Base-by-base conservation (phyloP, 2,329 filamentous ascomycete genomes). In the Neonectria ditissima region DNA sequence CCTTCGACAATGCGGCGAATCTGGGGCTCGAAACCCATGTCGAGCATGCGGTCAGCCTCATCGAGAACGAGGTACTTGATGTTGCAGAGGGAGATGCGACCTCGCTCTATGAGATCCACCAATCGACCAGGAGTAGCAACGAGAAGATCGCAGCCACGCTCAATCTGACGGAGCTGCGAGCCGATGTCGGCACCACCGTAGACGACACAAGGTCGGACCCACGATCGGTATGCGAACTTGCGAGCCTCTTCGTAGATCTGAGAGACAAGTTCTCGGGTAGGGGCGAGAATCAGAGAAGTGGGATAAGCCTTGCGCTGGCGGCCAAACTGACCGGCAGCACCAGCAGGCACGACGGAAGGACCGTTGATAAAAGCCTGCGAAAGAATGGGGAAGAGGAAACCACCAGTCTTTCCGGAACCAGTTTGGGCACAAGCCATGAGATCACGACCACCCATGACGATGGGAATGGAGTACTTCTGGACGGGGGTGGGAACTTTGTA, bases 11-110 rank as follows among this genome's bases (percentile, higher is more conserved):
- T 98, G 75, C 95, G 92, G 77, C 96, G 94, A 78, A 99, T 99
- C 84, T 99, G 96, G 76, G 96, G 96, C 86, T 99, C 96, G 87
- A 99, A 99, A 96, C 96, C 96, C 96, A 99, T 99, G 88, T 99
- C 96, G 87, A 99, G 87, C 96, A 99, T 99, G 80, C 96, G 96
- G 86, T 99, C 96, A 81, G 96, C 96, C 89, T 99, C 96, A 75
- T 99, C 96, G 59, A 99, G 92, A 74, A 99, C 93, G 67, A 99
- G 89, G 80, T 99, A 99, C 87, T 97, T 98, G 88, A 99, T 99
- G 87, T 97, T 97, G 81, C 91, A 89, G 59, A 99, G 91, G 47
- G 96, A 98, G 80, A 99, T 98, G 78, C 95, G 93, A 77, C 96
- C 96, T 86, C 96, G 93, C 87, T 98, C 96, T 78, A 99, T 97